phyloP scores from a whole-genome alignment of 345 rosid genomes.

The Boechera divaricarpa region DNA sequence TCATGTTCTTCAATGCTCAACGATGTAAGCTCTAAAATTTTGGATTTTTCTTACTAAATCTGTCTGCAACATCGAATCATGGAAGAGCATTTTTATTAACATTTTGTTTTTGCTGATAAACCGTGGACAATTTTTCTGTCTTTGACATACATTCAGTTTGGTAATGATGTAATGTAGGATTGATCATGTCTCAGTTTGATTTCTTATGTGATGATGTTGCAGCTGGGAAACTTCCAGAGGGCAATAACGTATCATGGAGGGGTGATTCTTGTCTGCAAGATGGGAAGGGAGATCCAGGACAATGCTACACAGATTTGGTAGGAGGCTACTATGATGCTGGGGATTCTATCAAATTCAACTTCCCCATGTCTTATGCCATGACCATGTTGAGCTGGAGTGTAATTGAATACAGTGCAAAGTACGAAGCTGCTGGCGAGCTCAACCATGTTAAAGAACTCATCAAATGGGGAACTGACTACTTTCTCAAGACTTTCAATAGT shows the following conservation, averaged over 20 bases:
- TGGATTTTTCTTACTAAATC: background rate
- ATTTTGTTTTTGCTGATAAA: too few species aligned
- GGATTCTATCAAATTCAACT: slow-evolving; percentile 89
- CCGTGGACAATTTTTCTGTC: background rate
- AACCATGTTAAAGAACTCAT: slow-evolving; percentile 80
- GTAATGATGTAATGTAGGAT: background rate
- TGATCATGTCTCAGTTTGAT: background rate
- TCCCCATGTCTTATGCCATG: slow-evolving; percentile 82
- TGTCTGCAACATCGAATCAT: background rate
- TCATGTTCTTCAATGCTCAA: slow-evolving; percentile 94
- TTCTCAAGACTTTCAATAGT: slow-evolving; percentile 83
- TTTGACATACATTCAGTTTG: too few species aligned
- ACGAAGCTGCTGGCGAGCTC: slow-evolving; percentile 88
- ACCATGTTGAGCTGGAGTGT: slow-evolving; percentile 99
- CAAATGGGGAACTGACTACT: slow-evolving; percentile 90
- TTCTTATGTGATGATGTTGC: slow-evolving; percentile 31
- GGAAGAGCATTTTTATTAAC: background rate
- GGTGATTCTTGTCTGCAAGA: slow-evolving; percentile 76
- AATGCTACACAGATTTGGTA: slow-evolving; percentile 58
- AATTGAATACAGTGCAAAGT: slow-evolving; percentile 87
- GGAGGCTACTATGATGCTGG: slow-evolving; percentile 97
- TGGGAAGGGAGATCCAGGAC: slow-evolving; percentile 57
- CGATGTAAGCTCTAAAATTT: slow-evolving; percentile 49
- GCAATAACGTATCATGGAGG: slow-evolving; percentile 87
- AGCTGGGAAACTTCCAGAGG: slow-evolving; percentile 83